Percentiles rank a stretch among this genome's conserved stretches.
phyloP scores from a whole-genome alignment of 1,139 yeast genomes.

The Suhomyces choctaworum region DNA sequence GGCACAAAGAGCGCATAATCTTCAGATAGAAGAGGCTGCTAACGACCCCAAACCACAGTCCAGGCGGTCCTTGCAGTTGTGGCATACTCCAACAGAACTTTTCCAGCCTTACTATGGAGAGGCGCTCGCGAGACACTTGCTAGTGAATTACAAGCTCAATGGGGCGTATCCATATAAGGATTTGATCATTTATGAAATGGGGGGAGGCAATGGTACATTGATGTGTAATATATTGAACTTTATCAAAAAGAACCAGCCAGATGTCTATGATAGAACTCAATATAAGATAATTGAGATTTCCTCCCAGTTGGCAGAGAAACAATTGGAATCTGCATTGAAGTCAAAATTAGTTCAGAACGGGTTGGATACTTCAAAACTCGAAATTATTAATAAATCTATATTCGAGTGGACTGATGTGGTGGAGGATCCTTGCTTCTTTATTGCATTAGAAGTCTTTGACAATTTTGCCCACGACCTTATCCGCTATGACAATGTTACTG shows the following conservation, averaged over 20 bases:
- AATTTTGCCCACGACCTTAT: conserved; percentile 82
- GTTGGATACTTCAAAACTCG: conserved; percentile 52
- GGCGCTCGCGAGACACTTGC: conserved; percentile 72
- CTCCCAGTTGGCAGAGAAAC: conserved; percentile 65
- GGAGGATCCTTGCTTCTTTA: conserved; percentile 71
- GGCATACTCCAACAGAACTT: conserved; percentile 91
- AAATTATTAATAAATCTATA: conserved; percentile 70
- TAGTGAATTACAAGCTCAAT: conserved; percentile 67
- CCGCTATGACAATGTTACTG: conserved; percentile 68
- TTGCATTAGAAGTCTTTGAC: conserved; percentile 84
- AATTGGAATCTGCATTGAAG: conserved; percentile 41
- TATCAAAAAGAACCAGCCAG: conserved; percentile 64
- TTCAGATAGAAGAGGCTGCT: conserved; percentile 31
- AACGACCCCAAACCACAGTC: conserved; percentile 15
- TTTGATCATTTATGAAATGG: conserved; percentile 78
- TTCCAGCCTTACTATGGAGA: conserved; percentile 85
- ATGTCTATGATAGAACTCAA: conserved; percentile 63
- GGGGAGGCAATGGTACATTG: conserved; percentile 88
- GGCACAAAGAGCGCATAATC: conserved; percentile 36
- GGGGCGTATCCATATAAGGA: conserved; percentile 62
- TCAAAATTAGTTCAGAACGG: conserved; percentile 38
- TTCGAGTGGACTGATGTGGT: conserved; percentile 71
- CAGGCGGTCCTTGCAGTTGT: conserved; percentile 60
- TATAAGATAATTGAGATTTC: conserved; percentile 81
- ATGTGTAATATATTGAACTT: conserved; percentile 78